Conservation (phyloP, 495 filamentous ascomycete genomes). For the Choiromyces venosus region DNA sequence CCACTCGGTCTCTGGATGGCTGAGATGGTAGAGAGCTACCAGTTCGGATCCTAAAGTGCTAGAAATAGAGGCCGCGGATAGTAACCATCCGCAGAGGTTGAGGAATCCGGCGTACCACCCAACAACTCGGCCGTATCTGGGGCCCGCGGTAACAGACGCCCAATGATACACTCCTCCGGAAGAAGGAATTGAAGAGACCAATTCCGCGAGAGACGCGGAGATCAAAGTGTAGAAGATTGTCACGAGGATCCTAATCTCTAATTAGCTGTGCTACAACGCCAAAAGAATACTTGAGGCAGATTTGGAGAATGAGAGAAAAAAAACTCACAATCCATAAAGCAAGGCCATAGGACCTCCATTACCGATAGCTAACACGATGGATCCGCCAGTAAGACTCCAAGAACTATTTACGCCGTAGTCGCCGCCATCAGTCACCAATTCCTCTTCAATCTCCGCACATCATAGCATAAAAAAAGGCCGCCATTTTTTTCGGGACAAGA, state of each 20-base stretch:
- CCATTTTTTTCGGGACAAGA: background rate
- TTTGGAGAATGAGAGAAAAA: background rate
- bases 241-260: constrained; percentile 41
- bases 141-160: constrained; percentile 69
- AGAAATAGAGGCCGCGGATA: constrained; percentile 61
- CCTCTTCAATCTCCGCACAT: background rate
- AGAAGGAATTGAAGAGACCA: constrained; percentile 73
- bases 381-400: constrained; percentile 48
- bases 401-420: constrained; percentile 37
- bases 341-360: constrained; percentile 53
- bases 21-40: constrained; percentile 65
- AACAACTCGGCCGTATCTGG: constrained; percentile 59
- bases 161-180: constrained; percentile 83
- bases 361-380: constrained; percentile 46
- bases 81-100: constrained; percentile 71
- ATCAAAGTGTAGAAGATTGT: constrained; percentile 52
- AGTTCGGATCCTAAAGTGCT: constrained; percentile 63
- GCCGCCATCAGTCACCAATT: constrained; percentile 2
- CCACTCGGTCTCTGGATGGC: constrained; percentile 58
- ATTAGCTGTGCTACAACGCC: background rate
- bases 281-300: background rate
- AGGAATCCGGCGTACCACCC: constrained; percentile 77
- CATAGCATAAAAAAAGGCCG: background rate
- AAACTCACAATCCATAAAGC: constrained; percentile 51
- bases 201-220: constrained; percentile 59